Conservation (phyloP, 306 rosid species). For the Luffa aegyptiaca region DNA sequence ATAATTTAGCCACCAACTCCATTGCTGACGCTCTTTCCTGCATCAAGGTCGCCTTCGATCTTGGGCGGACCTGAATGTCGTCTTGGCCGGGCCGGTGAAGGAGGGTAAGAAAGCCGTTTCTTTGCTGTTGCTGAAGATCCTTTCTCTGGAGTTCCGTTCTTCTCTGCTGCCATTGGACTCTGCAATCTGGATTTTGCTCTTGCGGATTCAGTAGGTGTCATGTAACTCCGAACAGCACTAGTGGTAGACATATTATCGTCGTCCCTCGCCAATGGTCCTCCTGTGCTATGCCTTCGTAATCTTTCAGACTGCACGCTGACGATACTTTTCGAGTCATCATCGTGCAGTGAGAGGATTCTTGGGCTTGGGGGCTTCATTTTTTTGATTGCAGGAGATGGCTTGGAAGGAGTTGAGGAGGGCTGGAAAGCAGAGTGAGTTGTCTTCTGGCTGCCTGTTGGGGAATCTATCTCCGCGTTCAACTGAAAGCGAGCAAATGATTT, state of each 20-base stretch:
- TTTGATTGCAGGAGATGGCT: conserved; percentile 26
- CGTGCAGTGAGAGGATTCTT: conserved; percentile 37
- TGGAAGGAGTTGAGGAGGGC: conserved; percentile 62
- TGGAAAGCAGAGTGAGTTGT: conserved; percentile 40
- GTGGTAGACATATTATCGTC: conserved; percentile 45
- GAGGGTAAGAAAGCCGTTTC: conserved; percentile 44
- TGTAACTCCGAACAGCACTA: conserved; percentile 75
- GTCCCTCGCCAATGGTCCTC: conserved; percentile 55
- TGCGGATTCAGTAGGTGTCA: conserved; percentile 93
- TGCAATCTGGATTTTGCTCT: conserved; percentile 49
- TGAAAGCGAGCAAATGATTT: conserved; percentile 83
- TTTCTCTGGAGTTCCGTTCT: conserved; percentile 31
- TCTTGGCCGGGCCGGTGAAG: conserved; percentile 24
- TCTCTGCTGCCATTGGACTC: conserved; percentile 24
- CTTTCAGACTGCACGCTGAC: conserved; percentile 61
- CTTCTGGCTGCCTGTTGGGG: conserved; percentile 71
- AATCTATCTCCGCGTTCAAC: conserved; percentile 63
- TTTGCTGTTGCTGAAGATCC: conserved; percentile 28
- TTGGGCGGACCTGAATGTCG: conserved; percentile 49
- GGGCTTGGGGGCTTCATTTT: conserved; percentile 65
- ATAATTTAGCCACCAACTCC: conserved; percentile 24
- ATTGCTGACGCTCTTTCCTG: conserved; percentile 31
- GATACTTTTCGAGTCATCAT: conserved; percentile 69
- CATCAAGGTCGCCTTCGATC: conserved; percentile 41
- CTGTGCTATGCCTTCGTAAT: conserved; percentile 76